Evolutionary conservation across 768 basidiomycete species (phyloP), one percentile per base, ranked within the genome.

Genomic region (Boletus vinaceobasis): DNA sequence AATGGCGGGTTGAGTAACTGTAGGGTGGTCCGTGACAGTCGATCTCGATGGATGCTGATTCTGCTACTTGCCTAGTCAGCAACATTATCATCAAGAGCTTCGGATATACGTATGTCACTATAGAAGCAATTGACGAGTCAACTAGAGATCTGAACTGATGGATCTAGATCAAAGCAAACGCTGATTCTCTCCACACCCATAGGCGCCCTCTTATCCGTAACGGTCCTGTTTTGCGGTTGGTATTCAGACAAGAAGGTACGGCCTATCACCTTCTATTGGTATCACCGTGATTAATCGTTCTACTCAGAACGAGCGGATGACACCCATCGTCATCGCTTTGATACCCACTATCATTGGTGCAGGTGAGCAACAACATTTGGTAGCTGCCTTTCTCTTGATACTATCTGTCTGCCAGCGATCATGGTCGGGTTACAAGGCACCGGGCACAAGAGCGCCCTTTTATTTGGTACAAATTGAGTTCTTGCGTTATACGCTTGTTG

Each of bases 1-100:
- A 86, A 84, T 60, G 85, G 85, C 19, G 84, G 65, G 2, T 62
- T 86, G 31, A 84, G 78, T 62, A 85, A 86, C 57, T 85, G 84
- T 85, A 55, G 56, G 79, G 70, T n/a, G 21, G 6, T 36, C 6
- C 11, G 26, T n/a, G 17, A 29, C n/a, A 4, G 9, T 47, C 19
- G 43, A 43, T 17, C 33, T 33, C 15, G 23, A 23, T 7, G 4
- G 33, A 26, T 45, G 21, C 50, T 58, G 26, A 61, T 19, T 19
- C 7, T 43, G 14, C 38, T 43, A 8, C 37, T 37, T 37, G 26
- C 29, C 6, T 50, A 85, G 84, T 81, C 69, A 80, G 82, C 65
- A 85, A 84, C 60, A 66, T 83, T 10, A 79, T 86, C 53, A 81
- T 86, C 66, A 80, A 79, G 71, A 75, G 72, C 57, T 84, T 85